These are phyloP conservation scores for Suillus americanus DNA, from an alignment of 768 basidiomycete genomes.

Conservation along the genomic window DNA sequence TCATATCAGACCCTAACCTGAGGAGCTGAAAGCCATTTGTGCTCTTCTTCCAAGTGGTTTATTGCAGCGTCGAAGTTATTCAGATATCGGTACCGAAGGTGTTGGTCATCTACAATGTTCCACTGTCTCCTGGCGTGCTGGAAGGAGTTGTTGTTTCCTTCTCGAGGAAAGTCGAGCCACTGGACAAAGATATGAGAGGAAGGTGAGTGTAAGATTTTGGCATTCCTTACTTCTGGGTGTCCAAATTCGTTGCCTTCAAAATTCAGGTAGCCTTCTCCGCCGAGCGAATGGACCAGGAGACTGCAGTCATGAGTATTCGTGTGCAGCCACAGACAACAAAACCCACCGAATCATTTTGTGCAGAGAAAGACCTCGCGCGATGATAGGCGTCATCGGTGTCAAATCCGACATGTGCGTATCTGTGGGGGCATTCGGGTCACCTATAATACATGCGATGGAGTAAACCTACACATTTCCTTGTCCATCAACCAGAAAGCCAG, in stretches of 20 bases:
- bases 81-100: slow-evolving; percentile 91
- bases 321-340: background rate
- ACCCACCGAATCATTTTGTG: slow-evolving; percentile 96
- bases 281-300: slow-evolving; percentile 85
- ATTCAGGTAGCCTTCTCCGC: slow-evolving; percentile 97
- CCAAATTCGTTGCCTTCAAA: slow-evolving; percentile 99
- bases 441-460: background rate
- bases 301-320: slow-evolving; percentile 38
- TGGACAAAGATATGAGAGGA: slow-evolving; percentile 25
- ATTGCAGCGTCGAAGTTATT: slow-evolving; percentile 93
- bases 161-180: slow-evolving; percentile 99
- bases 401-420: slow-evolving; percentile 95
- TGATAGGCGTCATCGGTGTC: slow-evolving; percentile 74
- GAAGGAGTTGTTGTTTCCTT: slow-evolving; percentile 94
- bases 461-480: slow-evolving; percentile 93
- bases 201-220: background rate
- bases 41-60: slow-evolving; percentile 81
- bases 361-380: slow-evolving; percentile 86
- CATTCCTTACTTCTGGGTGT: slow-evolving; percentile 78
- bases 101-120: slow-evolving; percentile 84
- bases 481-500: slow-evolving; percentile 99
- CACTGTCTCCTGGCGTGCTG: slow-evolving; percentile 97
- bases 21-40: slow-evolving; percentile 80
- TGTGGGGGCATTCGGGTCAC: slow-evolving; percentile 26
- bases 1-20: slow-evolving; percentile 50